Evolutionary conservation across 1,284 basidiomycete species (phyloP), one percentile per base, ranked within the genome.

Genomic region (Puccinia hordei): DNA sequence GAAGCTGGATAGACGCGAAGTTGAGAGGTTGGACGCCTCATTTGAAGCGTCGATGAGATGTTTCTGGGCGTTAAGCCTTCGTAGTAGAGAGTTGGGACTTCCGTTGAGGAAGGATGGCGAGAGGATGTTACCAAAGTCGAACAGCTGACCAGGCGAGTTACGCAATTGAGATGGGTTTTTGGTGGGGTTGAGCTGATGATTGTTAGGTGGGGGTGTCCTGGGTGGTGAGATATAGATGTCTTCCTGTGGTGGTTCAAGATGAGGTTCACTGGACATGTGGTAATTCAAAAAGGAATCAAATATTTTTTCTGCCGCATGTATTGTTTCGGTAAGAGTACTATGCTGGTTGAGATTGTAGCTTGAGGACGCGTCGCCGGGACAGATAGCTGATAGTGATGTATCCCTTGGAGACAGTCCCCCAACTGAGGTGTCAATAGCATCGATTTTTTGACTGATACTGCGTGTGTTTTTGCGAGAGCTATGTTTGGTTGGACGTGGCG

Each of bases 71-170:
- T 69, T 61, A 22, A 79, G 49, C 41, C 68, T 44, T 27, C 68
- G 63, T 17, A 79, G 59, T 2, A 79, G 41, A 33, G 77, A 79
- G 68, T 71, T 79, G 10, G 77, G 77, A 72, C 77, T 79, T 8
- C 51, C 68, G 59, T 79, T 79, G 13, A 79, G 57, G 41, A 79
- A 79, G 30, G 77, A 71, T 44, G 77, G 68, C 27, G 77, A 79
- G 17, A 79, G 68, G 10, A 79, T 44, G 30, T 79, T 49, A 33
- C 44, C 65, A 30, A 71, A 55, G 46, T 79, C 76, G 38, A 41
- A 72, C n/a, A 61, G 44, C 30, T 63, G 73, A 17, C 53, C 49
- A 2, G 55, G 73, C 30, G 73, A 74, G 41, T 55, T 41, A 22
- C 68, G 65, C 35, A 22, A 12, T 8, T 33, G 75, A 38, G 66